Percentiles rank a stretch among this genome's conserved stretches.
Conservation (phyloP, 106 monocot species). For the Dioscorea zingiberensis region DNA sequence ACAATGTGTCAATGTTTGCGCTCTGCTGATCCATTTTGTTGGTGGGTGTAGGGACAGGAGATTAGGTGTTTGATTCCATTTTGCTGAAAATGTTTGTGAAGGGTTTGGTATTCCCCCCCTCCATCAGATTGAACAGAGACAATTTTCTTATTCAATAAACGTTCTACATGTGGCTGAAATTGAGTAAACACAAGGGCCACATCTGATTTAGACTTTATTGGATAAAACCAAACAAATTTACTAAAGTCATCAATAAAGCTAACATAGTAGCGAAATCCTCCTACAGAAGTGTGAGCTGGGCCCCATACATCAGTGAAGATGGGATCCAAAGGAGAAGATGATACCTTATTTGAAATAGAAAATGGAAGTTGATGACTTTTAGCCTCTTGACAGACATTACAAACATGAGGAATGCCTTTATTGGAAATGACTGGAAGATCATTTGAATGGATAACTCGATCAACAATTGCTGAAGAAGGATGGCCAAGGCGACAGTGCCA, state of each 20-base stretch:
- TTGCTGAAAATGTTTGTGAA: neutral
- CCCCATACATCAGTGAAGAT: slow-evolving; percentile 1
- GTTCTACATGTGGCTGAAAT: neutral
- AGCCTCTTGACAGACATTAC: neutral
- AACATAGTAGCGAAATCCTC: neutral
- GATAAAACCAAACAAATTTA: neutral
- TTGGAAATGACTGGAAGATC: neutral
- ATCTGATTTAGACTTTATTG: neutral
- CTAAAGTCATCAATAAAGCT: slow-evolving; percentile 5
- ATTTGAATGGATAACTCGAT: neutral
- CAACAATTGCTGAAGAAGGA: too few relatives aligned
- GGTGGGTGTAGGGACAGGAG: neutral
- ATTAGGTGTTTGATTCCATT: neutral
- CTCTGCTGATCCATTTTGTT: neutral
- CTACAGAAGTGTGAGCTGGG: neutral
- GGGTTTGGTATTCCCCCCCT: neutral
- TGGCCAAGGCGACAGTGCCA: too few relatives aligned
- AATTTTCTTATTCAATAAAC: neutral
- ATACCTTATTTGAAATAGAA: neutral
- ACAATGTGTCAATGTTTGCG: neutral
- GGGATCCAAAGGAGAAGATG: neutral
- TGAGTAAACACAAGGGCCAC: neutral
- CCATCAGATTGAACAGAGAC: neutral
- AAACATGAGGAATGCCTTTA: neutral
- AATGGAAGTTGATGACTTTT: neutral